Evolutionary conservation across 1,284 basidiomycete genomes (phyloP).

Genomic region (Fomitopsis pinicola): DNA sequence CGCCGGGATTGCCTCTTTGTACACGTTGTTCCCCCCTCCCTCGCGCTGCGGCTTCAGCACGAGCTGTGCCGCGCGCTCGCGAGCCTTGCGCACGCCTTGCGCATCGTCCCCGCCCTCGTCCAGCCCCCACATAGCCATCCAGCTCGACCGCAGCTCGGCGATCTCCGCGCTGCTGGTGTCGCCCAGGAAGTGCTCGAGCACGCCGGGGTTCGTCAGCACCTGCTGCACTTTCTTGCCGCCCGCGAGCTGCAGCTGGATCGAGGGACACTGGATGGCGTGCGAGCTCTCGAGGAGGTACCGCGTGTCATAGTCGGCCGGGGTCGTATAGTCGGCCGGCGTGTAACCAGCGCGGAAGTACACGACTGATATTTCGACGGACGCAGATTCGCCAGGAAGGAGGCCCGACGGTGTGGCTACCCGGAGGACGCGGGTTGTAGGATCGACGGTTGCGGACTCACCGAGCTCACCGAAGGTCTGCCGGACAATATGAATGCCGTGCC

Average conservation of each 20-base stretch:
- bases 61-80: slow-evolving; percentile 42
- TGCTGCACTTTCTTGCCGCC: slow-evolving; percentile 97
- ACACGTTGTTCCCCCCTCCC: slow-evolving; percentile 97
- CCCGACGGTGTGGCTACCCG: slow-evolving; percentile 11
- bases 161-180: slow-evolving; percentile 21
- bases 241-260: slow-evolving; percentile 87
- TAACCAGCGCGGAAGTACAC: slow-evolving; percentile 56
- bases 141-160: slow-evolving; percentile 41
- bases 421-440: slow-evolving; percentile 21
- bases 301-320: slow-evolving; percentile 57
- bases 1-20: slow-evolving; percentile 76
- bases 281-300: slow-evolving; percentile 78
- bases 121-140: slow-evolving; percentile 35
- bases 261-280: slow-evolving; percentile 90
- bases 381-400: slow-evolving; percentile 29
- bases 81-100: slow-evolving; percentile 92
- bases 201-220: slow-evolving; percentile 70
- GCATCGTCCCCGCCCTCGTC: slow-evolving; percentile 42
- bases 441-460: slow-evolving; percentile 37
- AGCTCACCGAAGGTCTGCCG: slow-evolving; percentile 78
- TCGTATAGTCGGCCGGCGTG: slow-evolving; percentile 78
- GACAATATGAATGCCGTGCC: slow-evolving; percentile 68
- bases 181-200: slow-evolving; percentile 72
- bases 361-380: slow-evolving; percentile 26
- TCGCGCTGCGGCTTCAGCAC: slow-evolving; percentile 97